Evolutionary conservation across 2,329 filamentous ascomycete species (phyloP).

Genomic region (Claviceps monticola): DNA sequence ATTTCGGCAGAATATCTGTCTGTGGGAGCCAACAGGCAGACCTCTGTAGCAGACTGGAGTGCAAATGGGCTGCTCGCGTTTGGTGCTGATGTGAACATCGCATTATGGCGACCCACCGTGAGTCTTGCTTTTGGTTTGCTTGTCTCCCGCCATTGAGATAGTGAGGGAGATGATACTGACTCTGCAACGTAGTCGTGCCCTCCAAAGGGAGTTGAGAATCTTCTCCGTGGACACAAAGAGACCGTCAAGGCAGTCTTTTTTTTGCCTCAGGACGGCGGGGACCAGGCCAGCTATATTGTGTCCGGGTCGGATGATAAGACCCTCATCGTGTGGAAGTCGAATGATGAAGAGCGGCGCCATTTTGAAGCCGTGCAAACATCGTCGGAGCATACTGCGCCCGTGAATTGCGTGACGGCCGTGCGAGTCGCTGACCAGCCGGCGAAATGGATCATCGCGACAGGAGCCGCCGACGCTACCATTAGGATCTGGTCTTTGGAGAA

Average conservation of each 20-base stretch:
- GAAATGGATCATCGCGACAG: constrained; percentile 53
- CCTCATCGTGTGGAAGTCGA: constrained; percentile 54
- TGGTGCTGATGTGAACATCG: constrained; percentile 79
- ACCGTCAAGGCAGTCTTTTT: constrained; percentile 77
- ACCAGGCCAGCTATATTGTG: constrained; percentile 45
- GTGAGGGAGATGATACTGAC: background rate
- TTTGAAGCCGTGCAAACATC: constrained; percentile 35
- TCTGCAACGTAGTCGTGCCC: constrained; percentile 17
- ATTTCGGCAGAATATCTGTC: constrained; percentile 44
- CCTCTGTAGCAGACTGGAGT: constrained; percentile 83
- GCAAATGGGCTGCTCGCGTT: constrained; percentile 62
- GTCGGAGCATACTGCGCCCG: constrained; percentile 54
- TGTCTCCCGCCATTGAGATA: background rate
- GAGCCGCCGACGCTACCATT: constrained; percentile 64
- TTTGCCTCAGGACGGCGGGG: constrained; percentile 36
- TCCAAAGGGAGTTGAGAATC: constrained; percentile 43
- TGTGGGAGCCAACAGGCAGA: constrained; percentile 79
- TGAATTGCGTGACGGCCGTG: constrained; percentile 52
- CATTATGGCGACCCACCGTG: constrained; percentile 73
- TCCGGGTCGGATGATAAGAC: constrained; percentile 73
- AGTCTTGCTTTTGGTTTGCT: constrained; percentile 17
- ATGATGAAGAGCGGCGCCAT: constrained; percentile 9
- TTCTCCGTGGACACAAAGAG: constrained; percentile 66
- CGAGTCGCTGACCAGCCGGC: constrained; percentile 14
- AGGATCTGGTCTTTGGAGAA: constrained; percentile 53